These are phyloP conservation scores for Mycena capillaripes DNA, from an alignment of 768 basidiomycete species.

Conservation along the genomic window DNA sequence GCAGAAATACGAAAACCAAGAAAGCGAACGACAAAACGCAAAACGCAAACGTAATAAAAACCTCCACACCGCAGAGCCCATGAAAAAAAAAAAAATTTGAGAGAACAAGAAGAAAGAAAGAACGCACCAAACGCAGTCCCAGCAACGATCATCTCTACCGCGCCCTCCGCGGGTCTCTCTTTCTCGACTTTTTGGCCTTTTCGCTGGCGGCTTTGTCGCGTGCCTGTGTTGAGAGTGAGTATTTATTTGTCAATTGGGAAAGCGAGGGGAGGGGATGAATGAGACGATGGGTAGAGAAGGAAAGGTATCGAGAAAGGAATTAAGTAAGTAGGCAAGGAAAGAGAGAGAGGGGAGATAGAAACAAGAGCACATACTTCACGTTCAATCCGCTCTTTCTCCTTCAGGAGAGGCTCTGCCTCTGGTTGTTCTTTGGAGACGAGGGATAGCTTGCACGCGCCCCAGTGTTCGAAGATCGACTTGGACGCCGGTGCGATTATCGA, in stretches of 20 bases:
- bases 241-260: too few relatives aligned
- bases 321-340: too few relatives aligned
- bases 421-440: background rate
- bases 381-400: conserved; percentile 32
- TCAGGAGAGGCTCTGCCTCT: conserved; percentile 1
- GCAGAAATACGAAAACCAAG: background rate
- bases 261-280: too few relatives aligned
- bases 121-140: conserved; percentile 82
- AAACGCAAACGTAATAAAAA: too few relatives aligned
- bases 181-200: conserved; percentile 22
- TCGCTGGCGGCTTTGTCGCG: conserved; percentile 36
- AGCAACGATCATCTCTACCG: conserved; percentile 77
- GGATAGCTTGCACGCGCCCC: background rate
- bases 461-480: background rate
- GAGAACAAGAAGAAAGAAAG: background rate
- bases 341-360: too few relatives aligned
- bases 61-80: background rate
- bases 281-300: too few relatives aligned
- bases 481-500: background rate
- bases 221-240: too few relatives aligned
- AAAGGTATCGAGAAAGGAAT: too few relatives aligned
- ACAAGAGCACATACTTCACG: too few relatives aligned
- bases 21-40: too few relatives aligned
- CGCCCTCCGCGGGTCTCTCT: conserved; percentile 57
- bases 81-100: too few relatives aligned